phyloP scores from a whole-genome alignment of 305 asterid species.

The Solanum hybrid region DNA sequence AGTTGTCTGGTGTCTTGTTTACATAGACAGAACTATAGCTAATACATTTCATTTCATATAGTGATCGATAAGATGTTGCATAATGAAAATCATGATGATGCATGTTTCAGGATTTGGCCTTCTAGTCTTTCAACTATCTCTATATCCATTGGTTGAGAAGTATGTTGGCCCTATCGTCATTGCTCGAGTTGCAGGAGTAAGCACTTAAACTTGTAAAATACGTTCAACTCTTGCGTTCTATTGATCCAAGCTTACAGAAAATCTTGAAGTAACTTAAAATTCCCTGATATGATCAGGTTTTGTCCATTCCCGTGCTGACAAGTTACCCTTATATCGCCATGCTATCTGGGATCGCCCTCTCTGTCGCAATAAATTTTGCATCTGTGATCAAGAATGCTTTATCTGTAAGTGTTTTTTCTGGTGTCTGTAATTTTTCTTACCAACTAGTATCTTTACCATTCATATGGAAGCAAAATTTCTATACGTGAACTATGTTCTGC shows the following conservation, averaged over 20 bases:
- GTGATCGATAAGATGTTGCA: not conserved
- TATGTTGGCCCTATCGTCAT: slow-evolving; percentile 44
- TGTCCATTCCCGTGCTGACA: slow-evolving; percentile 24
- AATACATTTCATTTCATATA: not conserved
- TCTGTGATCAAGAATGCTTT: slow-evolving; percentile 21
- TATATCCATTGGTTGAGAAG: slow-evolving; percentile 52
- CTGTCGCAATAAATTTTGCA: slow-evolving; percentile 13
- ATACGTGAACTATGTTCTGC: not conserved
- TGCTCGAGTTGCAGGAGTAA: slow-evolving; percentile 57
- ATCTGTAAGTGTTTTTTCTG: slow-evolving; percentile 11
- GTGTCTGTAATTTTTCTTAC: not conserved
- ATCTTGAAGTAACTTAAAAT: not conserved
- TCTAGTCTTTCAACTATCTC: slow-evolving; percentile 41
- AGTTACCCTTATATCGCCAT: slow-evolving; percentile 21
- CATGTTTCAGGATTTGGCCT: slow-evolving; percentile 52
- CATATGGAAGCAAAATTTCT: not conserved
- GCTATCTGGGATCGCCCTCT: slow-evolving; percentile 19
- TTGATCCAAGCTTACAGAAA: not conserved
- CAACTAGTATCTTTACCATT: not conserved
- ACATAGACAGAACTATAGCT: not conserved
- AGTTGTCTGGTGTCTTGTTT: not conserved
- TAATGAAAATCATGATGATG: not conserved
- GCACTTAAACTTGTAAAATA: slow-evolving; percentile 8
- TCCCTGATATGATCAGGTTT: slow-evolving; percentile 30
- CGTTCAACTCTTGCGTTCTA: not conserved